These are phyloP conservation scores for Aspergillus aculeatinus DNA, from an alignment of 2,329 filamentous ascomycete species.

Conservation along the genomic window DNA sequence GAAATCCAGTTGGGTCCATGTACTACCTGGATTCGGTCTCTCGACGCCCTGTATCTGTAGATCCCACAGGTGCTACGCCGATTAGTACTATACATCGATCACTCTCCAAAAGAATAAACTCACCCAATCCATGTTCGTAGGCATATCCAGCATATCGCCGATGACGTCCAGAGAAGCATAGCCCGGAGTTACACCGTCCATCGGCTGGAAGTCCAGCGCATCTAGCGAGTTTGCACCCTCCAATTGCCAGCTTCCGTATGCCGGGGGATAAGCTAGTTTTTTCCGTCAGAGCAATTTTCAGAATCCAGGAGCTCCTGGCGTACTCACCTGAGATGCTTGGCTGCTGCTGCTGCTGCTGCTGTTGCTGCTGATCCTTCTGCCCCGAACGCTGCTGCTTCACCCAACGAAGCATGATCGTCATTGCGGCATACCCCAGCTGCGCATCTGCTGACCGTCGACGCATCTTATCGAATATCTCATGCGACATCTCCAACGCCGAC, in stretches of 20 bases:
- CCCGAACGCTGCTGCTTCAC: slow-evolving; percentile 11
- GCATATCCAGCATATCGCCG: slow-evolving; percentile 35
- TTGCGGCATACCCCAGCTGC: slow-evolving; percentile 27
- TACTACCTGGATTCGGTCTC: background rate
- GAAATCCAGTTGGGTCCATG: background rate
- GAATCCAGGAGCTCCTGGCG: too few species aligned
- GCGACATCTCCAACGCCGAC: slow-evolving; percentile 26
- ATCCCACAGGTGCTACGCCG: slow-evolving; percentile 25
- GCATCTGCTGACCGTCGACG: slow-evolving; percentile 27
- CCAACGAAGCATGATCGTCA: slow-evolving; percentile 31
- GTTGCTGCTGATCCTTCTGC: background rate
- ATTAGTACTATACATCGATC: background rate
- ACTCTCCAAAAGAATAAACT: slow-evolving; percentile 3
- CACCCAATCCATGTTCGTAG: slow-evolving; percentile 37
- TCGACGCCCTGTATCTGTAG: slow-evolving; percentile 18
- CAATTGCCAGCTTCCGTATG: slow-evolving; percentile 15
- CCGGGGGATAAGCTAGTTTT: slow-evolving; percentile 12
- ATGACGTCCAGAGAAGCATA: slow-evolving; percentile 28
- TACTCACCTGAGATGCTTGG: background rate
- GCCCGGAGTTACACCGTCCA: slow-evolving; percentile 4
- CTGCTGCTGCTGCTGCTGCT: background rate
- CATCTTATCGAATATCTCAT: slow-evolving; percentile 27
- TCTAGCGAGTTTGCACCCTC: slow-evolving; percentile 8
- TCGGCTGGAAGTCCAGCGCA: background rate
- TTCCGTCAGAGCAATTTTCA: too few species aligned